These are phyloP conservation scores for Coemansia sp. DNA, from an alignment of 192 early-diverging fungal species.

Conservation along the genomic window DNA sequence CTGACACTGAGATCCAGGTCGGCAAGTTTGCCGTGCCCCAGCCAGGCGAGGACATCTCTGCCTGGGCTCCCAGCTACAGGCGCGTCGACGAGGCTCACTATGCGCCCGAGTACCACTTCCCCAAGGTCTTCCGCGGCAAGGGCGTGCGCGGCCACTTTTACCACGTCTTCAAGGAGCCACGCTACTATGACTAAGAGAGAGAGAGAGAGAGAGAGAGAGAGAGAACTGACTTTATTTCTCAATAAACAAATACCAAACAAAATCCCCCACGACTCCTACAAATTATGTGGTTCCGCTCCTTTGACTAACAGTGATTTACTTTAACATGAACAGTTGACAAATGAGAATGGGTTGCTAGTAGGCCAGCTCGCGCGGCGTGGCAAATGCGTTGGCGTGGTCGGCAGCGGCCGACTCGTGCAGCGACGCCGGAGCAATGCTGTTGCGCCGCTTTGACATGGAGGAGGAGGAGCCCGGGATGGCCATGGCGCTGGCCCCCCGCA, in stretches of 20 bases:
- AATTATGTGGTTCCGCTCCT: no score
- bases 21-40: constrained; percentile 70
- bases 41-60: constrained; percentile 25
- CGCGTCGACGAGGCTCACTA: constrained; percentile 62
- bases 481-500: constrained; percentile 14
- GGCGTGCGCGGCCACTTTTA: constrained; percentile 74
- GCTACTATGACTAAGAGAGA: constrained; percentile 65
- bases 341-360: constrained; percentile 16
- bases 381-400: constrained; percentile 22
- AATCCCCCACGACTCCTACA: no score
- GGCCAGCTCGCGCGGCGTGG: constrained; percentile 20
- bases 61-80: constrained; percentile 60
- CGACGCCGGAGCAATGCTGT: neutral
- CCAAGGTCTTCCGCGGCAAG: constrained; percentile 64
- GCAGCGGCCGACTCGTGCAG: constrained; percentile 26
- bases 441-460: constrained; percentile 37
- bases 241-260: no score
- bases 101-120: constrained; percentile 62
- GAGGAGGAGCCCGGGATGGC: constrained; percentile 27
- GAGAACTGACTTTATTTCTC: no score
- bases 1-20: constrained; percentile 82
- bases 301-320: constrained; percentile 22
- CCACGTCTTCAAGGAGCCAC: constrained; percentile 78
- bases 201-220: no score
- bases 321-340: neutral